Conservation (phyloP, 2,329 filamentous ascomycete species). For the Emmonsiellopsis sp. region DNA sequence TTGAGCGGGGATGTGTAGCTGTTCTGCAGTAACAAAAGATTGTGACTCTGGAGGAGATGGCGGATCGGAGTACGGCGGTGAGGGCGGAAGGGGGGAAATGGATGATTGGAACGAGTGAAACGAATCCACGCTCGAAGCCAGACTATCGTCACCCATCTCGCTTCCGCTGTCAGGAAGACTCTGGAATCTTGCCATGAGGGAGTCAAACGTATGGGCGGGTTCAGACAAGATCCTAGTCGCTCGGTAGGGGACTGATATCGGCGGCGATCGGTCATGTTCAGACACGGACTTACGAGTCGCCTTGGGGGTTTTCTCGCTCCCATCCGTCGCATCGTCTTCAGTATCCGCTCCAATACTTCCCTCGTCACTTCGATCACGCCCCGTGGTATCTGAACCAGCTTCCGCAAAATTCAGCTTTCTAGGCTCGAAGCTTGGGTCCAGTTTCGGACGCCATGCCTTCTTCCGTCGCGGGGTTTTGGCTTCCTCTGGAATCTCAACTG, state of each 20-base stretch:
- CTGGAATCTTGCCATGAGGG: conserved; percentile 31
- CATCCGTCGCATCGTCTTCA: neutral
- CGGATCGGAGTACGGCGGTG: conserved; percentile 11
- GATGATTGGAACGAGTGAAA: conserved; percentile 30
- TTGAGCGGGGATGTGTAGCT: neutral
- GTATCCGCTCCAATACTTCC: conserved; percentile 4
- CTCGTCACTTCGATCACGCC: conserved; percentile 26
- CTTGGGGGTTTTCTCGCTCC: conserved; percentile 1
- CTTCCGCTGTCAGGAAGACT: conserved; percentile 19
- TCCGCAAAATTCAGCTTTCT: conserved; percentile 6
- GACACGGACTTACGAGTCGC: neutral
- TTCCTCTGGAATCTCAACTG: conserved; percentile 61
- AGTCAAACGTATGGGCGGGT: conserved; percentile 25
- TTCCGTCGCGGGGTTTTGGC: conserved; percentile 57
- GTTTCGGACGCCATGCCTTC: conserved; percentile 59
- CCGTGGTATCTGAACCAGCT: neutral
- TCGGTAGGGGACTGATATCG: conserved; percentile 9
- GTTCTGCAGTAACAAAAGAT: conserved; percentile 10
- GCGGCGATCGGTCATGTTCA: neutral
- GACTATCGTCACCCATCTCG: conserved; percentile 16
- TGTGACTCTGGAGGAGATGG: conserved; percentile 14
- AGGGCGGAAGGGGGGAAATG: conserved; percentile 10
- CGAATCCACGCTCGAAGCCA: conserved; percentile 33
- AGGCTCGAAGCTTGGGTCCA: conserved; percentile 3
- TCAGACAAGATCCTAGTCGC: conserved; percentile 19